These are phyloP conservation scores for Sporothrix luriei DNA, from an alignment of 2,329 filamentous ascomycete genomes.

Conservation along the genomic window DNA sequence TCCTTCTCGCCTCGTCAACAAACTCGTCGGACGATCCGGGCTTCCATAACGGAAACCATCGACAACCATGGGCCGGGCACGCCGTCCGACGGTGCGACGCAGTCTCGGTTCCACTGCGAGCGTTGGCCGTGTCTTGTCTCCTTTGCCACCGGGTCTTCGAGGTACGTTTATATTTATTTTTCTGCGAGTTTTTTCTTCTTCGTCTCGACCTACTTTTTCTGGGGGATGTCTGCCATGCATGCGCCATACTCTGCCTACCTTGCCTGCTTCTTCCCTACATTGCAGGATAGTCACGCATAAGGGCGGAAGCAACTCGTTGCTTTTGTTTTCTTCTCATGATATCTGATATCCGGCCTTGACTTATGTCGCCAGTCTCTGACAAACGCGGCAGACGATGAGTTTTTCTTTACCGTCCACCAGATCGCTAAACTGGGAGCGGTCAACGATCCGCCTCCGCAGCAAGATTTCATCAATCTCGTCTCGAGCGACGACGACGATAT, in stretches of 20 bases:
- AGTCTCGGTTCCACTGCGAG: neutral
- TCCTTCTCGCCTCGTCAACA: neutral
- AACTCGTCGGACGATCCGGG: neutral
- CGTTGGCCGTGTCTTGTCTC: neutral
- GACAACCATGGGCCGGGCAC: neutral
- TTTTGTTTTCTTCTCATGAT: neutral
- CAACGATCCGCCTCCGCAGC: neutral
- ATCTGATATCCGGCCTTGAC: neutral
- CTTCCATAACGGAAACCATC: neutral
- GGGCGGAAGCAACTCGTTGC: neutral
- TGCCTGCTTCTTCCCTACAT: neutral
- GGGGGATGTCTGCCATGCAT: neutral
- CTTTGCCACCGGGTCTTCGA: neutral
- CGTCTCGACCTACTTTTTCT: neutral
- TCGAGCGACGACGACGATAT: slow-evolving; percentile 3
- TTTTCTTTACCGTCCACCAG: slow-evolving; percentile 4
- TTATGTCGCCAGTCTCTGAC: neutral
- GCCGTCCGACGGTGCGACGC: neutral
- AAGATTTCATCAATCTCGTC: neutral
- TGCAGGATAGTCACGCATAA: neutral
- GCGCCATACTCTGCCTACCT: neutral
- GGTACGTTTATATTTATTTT: neutral
- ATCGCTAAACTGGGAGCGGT: neutral
- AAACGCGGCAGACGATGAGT: neutral
- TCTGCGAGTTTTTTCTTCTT: neutral